Conservation (phyloP, 495 filamentous ascomycete genomes). For the Neurospora tetrasperma region DNA sequence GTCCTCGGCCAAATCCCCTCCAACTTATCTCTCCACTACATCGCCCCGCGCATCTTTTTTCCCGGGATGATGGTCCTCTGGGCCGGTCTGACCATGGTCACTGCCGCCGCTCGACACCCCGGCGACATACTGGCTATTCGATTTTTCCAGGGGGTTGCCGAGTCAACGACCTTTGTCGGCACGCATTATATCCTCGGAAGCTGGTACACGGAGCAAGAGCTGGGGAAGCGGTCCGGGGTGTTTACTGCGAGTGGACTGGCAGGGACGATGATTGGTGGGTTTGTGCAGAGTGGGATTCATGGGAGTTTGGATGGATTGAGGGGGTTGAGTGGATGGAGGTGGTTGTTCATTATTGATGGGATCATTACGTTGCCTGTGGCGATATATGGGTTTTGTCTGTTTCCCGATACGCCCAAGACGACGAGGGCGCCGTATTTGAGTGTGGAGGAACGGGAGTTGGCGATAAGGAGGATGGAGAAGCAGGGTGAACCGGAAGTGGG, state of each 20-base stretch:
- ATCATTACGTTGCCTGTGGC: slow-evolving; percentile 48
- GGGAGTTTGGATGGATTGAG: slow-evolving; percentile 36
- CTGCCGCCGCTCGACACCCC: slow-evolving; percentile 38
- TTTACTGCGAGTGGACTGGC: slow-evolving; percentile 44
- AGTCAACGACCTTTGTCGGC: slow-evolving; percentile 51
- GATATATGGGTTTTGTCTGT: slow-evolving; percentile 46
- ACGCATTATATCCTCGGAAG: slow-evolving; percentile 56
- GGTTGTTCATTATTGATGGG: slow-evolving; percentile 52
- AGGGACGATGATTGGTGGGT: slow-evolving; percentile 40
- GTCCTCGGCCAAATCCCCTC: slow-evolving; percentile 51
- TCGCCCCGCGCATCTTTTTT: slow-evolving; percentile 50
- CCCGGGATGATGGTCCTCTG: slow-evolving; percentile 51
- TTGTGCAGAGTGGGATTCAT: slow-evolving; percentile 53
- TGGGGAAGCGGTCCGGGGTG: slow-evolving; percentile 51
- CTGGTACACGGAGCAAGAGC: slow-evolving; percentile 56
- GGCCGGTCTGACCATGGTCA: slow-evolving; percentile 51
- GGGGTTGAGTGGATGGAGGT: slow-evolving; percentile 53
- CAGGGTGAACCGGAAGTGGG: not conserved
- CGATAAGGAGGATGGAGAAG: slow-evolving; percentile 23
- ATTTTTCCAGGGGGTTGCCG: slow-evolving; percentile 56
- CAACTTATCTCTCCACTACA: slow-evolving; percentile 48
- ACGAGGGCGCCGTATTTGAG: slow-evolving; percentile 44
- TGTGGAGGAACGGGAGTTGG: slow-evolving; percentile 32
- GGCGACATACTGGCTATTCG: slow-evolving; percentile 55
- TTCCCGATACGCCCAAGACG: slow-evolving; percentile 49